Evolutionary conservation across 768 basidiomycete species (phyloP), one percentile per base, ranked within the genome.

Genomic region (Saitozyma podzolica): DNA sequence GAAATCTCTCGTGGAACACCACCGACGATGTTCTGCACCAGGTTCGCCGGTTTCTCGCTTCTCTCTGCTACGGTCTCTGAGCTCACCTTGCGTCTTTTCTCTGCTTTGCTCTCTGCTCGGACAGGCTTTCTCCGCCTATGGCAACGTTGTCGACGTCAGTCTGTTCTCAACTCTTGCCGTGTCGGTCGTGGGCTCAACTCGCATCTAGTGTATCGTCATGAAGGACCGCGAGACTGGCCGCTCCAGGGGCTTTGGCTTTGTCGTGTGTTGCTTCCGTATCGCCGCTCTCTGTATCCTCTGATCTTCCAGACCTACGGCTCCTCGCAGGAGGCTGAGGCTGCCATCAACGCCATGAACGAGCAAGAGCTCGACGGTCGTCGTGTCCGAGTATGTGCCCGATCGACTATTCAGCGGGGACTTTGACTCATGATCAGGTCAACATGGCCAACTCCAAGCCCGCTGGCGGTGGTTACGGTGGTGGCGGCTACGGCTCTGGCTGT

Each of bases 201-300:
- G 17, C 59, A 47, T 64, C 64, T 66, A 96, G 92, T 90, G 89
- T 72, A 92, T 95, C 82, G 92, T 95, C 80, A 95, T 95, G 93
- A 89, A 91, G 83, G 94, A 98, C 83, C 91, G 93, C 78, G 95
- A 96, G 78, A 97, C 95, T 69, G 90, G 91, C 64, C 91, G 94
- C 77, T 95, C 92, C 67, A 89, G 94, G 78, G 94, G 94, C 76
- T 97, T 97, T 80, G 94, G 94, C 66, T 97, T 97, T 82, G 93
- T 97, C 65, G 93, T 79, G 63, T 59, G 77, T 79, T 56, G 50
- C 60, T 43, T 62, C 51, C n/a, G 13, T 47, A 1, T 55, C 51
- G 56, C 61, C 39, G 13, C 50, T 51, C 8, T 59, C n/a, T 7
- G 29, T 42, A 20, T 48, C 56, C 9, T 14, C 54, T 59, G 20